A percentile compares a stretch with the other conserved stretches of the same genome.
Conservation (phyloP, 306 rosid species). For the Luffa aegyptiaca region DNA sequence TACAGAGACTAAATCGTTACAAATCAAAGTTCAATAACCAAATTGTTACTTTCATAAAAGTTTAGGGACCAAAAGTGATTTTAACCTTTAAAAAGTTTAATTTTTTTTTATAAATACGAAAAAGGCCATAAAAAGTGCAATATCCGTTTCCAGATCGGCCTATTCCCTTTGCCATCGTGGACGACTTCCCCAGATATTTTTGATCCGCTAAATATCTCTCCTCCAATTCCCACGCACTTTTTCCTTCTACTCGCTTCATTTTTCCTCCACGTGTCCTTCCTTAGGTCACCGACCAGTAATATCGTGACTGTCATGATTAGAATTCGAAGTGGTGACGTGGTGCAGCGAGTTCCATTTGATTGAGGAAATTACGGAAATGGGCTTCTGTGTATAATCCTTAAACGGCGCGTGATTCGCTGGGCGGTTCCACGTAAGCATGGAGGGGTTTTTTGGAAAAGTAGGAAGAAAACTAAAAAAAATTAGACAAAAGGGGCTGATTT, state of each 20-base stretch:
- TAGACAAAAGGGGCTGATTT: too few species aligned
- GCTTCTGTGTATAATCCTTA: neutral
- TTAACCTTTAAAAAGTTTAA: neutral
- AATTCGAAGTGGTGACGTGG: neutral
- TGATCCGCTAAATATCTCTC: slow-evolving; percentile 27
- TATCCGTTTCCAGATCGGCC: slow-evolving; percentile 28
- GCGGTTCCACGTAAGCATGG: slow-evolving; percentile 19
- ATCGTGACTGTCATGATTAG: neutral
- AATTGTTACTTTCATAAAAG: too few species aligned
- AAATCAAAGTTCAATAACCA: too few species aligned
- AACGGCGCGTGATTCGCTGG: slow-evolving; percentile 7
- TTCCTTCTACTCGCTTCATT: neutral
- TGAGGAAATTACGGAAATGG: neutral
- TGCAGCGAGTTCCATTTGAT: neutral
- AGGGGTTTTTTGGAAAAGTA: too few species aligned
- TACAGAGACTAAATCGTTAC: too few species aligned
- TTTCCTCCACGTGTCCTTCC: neutral
- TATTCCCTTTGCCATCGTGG: slow-evolving; percentile 30
- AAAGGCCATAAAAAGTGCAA: slow-evolving; percentile 31
- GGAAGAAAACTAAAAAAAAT: too few species aligned
- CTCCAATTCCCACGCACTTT: neutral
- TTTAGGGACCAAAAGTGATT: too few species aligned
- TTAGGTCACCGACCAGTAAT: neutral
- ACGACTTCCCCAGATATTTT: slow-evolving; percentile 30
- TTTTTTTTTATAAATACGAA: neutral